These are phyloP conservation scores for Termitomyces heimii DNA, from an alignment of 768 basidiomycete species.

Conservation along the genomic window DNA sequence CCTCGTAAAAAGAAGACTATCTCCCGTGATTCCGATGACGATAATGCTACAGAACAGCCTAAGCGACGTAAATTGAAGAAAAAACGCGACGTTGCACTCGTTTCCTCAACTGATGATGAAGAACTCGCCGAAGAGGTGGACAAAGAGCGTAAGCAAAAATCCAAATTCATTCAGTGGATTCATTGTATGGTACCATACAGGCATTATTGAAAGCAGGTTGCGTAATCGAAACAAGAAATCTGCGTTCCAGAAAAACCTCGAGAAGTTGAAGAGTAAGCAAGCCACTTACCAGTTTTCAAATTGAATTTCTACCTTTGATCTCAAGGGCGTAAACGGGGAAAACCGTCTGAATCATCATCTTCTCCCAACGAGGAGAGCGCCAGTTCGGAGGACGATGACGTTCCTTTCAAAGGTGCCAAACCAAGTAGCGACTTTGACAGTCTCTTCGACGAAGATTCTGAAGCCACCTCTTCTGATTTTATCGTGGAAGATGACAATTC, in stretches of 20 bases:
- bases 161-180: background rate
- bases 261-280: constrained; percentile 56
- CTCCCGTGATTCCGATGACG: constrained; percentile 15
- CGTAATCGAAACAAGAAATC: constrained; percentile 56
- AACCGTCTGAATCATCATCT: constrained; percentile 25
- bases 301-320: background rate
- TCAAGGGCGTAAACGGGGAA: constrained; percentile 39
- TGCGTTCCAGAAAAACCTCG: constrained; percentile 56
- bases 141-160: constrained; percentile 39
- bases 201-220: constrained; percentile 58
- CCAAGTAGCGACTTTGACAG: constrained; percentile 30
- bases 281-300: background rate
- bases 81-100: constrained; percentile 26
- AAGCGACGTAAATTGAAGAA: constrained; percentile 32
- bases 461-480: constrained; percentile 32
- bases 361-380: constrained; percentile 17
- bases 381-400: constrained; percentile 17
- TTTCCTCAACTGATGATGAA: constrained; percentile 34
- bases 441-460: constrained; percentile 32
- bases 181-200: constrained; percentile 24
- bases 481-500: constrained; percentile 65
- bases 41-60: constrained; percentile 28
- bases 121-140: constrained; percentile 43
- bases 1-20: constrained; percentile 12
- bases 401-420: constrained; percentile 42